Evolutionary conservation across 495 filamentous ascomycete species (phyloP).

Genomic region (Trichoderma erinaceum): DNA sequence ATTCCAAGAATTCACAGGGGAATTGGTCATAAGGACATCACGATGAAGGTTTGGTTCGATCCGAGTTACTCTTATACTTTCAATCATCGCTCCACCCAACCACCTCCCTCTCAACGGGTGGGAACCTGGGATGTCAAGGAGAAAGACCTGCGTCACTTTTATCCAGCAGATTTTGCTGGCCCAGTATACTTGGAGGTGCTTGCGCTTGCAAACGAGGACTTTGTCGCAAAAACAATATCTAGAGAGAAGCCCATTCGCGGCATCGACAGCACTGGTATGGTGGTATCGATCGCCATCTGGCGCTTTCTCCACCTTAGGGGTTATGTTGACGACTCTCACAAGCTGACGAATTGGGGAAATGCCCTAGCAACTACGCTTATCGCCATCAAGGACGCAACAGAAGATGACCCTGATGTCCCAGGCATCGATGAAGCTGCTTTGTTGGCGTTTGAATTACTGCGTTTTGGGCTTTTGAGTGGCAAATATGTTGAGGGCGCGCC

Average conservation of each 20-base stretch:
- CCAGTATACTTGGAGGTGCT: conserved; percentile 51
- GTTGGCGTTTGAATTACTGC: conserved; percentile 73
- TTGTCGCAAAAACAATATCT: conserved; percentile 58
- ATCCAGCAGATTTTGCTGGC: conserved; percentile 44
- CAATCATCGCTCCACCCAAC: conserved; percentile 55
- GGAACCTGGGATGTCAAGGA: conserved; percentile 68
- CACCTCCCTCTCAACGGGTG: conserved; percentile 54
- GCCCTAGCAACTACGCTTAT: conserved; percentile 65
- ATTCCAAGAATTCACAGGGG: conserved; percentile 73
- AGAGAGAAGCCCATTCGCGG: conserved; percentile 39
- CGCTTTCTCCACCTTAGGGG: conserved; percentile 83
- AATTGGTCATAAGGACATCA: conserved; percentile 69
- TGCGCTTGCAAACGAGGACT: conserved; percentile 56
- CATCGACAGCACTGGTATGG: conserved; percentile 58
- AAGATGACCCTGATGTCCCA: conserved; percentile 49
- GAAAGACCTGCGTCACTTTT: conserved; percentile 40
- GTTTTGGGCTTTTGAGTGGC: conserved; percentile 68
- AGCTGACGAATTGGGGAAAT: conserved; percentile 77
- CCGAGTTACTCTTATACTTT: conserved; percentile 57
- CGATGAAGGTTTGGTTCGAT: conserved; percentile 80
- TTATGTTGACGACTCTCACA: conserved; percentile 74
- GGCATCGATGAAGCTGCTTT: conserved; percentile 45
- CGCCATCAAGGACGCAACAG: conserved; percentile 53
- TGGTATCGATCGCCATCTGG: conserved; percentile 73
- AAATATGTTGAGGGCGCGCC: conserved; percentile 47